Evolutionary conservation across 1,284 basidiomycete species (phyloP).

Genomic region (Naganishia cerealis): DNA sequence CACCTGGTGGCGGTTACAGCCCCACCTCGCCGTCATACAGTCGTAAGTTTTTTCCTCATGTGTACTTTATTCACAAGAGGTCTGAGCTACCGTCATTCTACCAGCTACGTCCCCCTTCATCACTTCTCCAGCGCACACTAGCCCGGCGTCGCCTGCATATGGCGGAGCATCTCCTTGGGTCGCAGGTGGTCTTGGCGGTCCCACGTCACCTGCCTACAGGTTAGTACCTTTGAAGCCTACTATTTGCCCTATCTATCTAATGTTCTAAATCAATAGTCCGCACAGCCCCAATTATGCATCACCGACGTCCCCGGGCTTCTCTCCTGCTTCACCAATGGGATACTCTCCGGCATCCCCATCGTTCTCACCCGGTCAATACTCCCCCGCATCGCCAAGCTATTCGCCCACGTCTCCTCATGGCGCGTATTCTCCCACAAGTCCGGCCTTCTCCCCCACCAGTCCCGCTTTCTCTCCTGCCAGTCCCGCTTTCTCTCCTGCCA

Average conservation of each 20-base stretch:
- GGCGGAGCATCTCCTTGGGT: conserved; percentile 75
- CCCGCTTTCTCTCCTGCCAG: conserved; percentile 60
- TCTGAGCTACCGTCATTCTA: conserved; percentile 29
- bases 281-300: conserved; percentile 31
- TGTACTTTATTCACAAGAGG: conserved; percentile 40
- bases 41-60: conserved; percentile 29
- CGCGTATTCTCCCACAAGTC: conserved; percentile 76
- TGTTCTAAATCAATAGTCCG: conserved; percentile 6
- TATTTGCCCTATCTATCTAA: neutral
- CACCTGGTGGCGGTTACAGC: conserved; percentile 80
- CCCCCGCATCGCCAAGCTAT: conserved; percentile 64
- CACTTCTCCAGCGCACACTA: conserved; percentile 55
- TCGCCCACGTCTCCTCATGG: conserved; percentile 72
- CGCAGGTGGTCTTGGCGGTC: conserved; percentile 54
- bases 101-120: conserved; percentile 71
- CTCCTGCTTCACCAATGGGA: conserved; percentile 55
- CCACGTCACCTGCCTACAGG: conserved; percentile 77
- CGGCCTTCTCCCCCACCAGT: conserved; percentile 51
- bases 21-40: conserved; percentile 56
- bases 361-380: conserved; percentile 72
- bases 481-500: conserved; percentile 50
- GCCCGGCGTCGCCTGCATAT: conserved; percentile 75
- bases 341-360: conserved; percentile 66
- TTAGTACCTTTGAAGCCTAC: conserved; percentile 35
- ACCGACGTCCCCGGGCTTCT: conserved; percentile 36